Base-by-base conservation (phyloP, 2,329 filamentous ascomycete species). In the Aspergillus novofumigatus region DNA sequence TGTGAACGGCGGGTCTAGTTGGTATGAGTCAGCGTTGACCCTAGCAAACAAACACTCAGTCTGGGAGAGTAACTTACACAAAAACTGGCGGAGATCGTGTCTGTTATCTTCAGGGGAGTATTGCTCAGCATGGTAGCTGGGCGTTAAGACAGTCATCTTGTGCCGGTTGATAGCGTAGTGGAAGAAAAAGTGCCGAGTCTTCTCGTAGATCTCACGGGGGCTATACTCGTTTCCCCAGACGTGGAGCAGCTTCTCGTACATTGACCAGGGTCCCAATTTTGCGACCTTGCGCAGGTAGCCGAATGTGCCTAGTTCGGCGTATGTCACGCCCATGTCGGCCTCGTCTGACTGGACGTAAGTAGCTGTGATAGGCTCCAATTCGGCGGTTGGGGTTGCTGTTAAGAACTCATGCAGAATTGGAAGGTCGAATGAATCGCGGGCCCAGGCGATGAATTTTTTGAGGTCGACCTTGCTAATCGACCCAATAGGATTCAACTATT, bases 361-460 rank as follows among this genome's bases (percentile, higher is more conserved):
- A 1, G 81, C 78, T 0, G 86, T 87, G 49, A 89, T 83, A 7
- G 88, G 88, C 64, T 88, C 83, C 67, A 85, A 76, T 67, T 87
- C 86, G 3, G 85, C 85, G 0, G 84, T 86, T 3, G 85, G 85
- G 0, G 78, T 76, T 0, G 86, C 87, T 11, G 79, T 77, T 42
- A 92, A 72, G 74, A 92, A 92, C 9, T 84, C 80, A 9, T 83
- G 72, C 1, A 91, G 80, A 53, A 88, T 83, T 0, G 86, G 86
- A 1, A 92, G 72, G 4, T 81, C 71, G 66, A 89, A 91, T 38
- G 80, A 75, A 20, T 69, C 75, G 53, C 78, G 72, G 2, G 86
- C 82, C 80, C 84, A 91, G n/a, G 75, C 76, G 58, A 91, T 88
- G 74, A 92, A 91, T 9, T 81, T 74, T 70, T 89, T 90, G 1